These are phyloP conservation scores for Paramecium octaurelia DNA, from an alignment of 73 alveolate species.

Conservation along the genomic window DNA sequence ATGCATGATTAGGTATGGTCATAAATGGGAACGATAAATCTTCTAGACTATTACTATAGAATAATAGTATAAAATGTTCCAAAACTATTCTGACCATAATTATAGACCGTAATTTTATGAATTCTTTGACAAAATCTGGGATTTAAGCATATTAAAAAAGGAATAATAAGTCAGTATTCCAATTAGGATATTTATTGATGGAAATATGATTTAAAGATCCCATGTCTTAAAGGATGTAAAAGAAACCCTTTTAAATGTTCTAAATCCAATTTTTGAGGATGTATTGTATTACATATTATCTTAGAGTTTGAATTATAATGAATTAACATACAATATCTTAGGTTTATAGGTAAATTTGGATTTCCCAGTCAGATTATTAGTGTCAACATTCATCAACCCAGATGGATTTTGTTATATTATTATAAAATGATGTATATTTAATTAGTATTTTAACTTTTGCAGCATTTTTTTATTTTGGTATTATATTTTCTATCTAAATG, in stretches of 20 bases:
- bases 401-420: conserved; percentile 29
- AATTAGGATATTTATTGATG: conserved; percentile 6
- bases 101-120: neutral
- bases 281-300: neutral
- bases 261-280: neutral
- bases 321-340: neutral
- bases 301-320: neutral
- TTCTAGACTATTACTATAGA: neutral
- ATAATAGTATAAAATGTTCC: conserved; percentile 35
- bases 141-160: neutral
- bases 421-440: neutral
- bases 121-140: conserved; percentile 29
- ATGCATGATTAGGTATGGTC: neutral
- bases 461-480: neutral
- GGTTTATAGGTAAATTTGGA: neutral
- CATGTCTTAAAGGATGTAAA: neutral
- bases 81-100: neutral
- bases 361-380: neutral
- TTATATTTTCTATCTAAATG: neutral
- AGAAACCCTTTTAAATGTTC: neutral
- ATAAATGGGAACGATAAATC: conserved; percentile 2
- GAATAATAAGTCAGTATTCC: neutral
- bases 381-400: neutral
- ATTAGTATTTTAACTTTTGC: neutral
- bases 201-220: neutral